These are phyloP conservation scores for Talaromyces sp. DNA, from an alignment of 2,329 filamentous ascomycete genomes.

Conservation along the genomic window DNA sequence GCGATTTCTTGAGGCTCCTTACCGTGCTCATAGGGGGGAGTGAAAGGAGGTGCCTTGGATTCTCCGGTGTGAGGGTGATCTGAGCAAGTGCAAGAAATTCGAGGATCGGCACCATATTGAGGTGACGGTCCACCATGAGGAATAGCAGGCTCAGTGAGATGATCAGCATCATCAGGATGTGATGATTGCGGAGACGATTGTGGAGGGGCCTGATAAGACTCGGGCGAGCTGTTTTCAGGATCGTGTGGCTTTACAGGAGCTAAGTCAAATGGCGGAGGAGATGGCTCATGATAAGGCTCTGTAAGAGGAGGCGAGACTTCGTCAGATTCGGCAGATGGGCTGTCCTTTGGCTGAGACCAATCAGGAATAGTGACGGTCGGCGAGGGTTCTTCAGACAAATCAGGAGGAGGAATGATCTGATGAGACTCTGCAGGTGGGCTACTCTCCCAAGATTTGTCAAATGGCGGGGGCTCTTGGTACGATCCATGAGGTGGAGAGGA, in stretches of 20 bases:
- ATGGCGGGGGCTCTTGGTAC: neutral
- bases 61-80: neutral
- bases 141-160: neutral
- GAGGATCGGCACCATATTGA: neutral
- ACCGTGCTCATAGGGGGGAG: neutral
- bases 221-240: neutral
- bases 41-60: neutral
- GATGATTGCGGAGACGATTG: neutral
- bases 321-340: neutral
- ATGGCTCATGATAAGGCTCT: neutral
- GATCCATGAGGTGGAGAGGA: neutral
- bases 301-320: neutral
- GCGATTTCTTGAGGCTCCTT: neutral
- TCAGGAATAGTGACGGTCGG: neutral
- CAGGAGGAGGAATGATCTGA: neutral
- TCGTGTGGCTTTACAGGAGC: neutral
- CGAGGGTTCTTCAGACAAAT: neutral
- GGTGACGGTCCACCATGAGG: neutral
- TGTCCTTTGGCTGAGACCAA: neutral
- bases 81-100: neutral
- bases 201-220: neutral
- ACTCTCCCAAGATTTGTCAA: neutral
- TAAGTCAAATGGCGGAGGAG: neutral
- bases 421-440: neutral
- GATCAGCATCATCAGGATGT: neutral